phyloP scores from a whole-genome alignment of 2,329 filamentous ascomycete species.

The Tolypocladium ophioglossoides region DNA sequence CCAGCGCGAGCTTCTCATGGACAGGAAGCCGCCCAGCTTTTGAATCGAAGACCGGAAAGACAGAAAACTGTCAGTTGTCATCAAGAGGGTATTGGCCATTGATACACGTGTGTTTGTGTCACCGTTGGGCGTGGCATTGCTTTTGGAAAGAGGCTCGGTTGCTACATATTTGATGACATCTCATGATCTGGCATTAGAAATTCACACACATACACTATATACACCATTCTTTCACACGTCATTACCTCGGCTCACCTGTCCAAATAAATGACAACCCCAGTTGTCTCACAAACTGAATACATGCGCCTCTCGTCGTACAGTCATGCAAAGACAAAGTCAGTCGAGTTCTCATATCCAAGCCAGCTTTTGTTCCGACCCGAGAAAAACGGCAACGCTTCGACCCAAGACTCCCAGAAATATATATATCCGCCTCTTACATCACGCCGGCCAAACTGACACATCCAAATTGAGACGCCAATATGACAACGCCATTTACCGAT shows the following conservation, averaged over 20 bases:
- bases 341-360: not conserved
- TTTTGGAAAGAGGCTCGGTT: not conserved
- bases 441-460: not conserved
- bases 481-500: constrained; percentile 11
- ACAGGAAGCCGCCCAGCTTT: constrained; percentile 9
- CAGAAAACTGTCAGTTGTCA: not conserved
- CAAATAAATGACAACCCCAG: not conserved
- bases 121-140: not conserved
- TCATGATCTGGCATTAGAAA: not conserved
- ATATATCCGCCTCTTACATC: not conserved
- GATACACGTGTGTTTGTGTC: not conserved
- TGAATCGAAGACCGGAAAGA: not conserved
- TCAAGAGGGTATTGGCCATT: not conserved
- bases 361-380: too few relatives aligned
- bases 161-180: too few relatives aligned
- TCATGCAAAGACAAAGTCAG: not conserved
- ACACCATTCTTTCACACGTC: not conserved
- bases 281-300: not conserved
- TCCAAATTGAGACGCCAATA: not conserved
- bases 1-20: constrained; percentile 12
- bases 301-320: not conserved
- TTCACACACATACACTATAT: not conserved
- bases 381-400: too few relatives aligned
- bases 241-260: not conserved
- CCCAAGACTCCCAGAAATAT: not conserved